Evolutionary conservation across 2,329 filamentous ascomycete genomes (phyloP).

Genomic region (Trichoderma sp.): DNA sequence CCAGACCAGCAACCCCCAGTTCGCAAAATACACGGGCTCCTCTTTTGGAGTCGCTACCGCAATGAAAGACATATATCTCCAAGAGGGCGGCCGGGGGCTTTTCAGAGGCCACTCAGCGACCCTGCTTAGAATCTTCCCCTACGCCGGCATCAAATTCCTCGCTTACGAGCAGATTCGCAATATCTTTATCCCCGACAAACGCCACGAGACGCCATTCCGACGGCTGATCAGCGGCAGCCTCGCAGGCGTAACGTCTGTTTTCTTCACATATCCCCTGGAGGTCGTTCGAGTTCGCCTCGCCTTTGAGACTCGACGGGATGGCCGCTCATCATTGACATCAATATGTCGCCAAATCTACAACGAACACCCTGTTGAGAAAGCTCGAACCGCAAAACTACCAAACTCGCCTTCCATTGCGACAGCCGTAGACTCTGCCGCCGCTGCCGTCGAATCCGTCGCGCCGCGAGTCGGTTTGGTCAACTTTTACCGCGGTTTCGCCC

Average conservation of each 20-base stretch:
- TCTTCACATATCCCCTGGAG: constrained; percentile 94
- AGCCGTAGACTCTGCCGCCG: constrained; percentile 45
- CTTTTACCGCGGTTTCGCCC: constrained; percentile 92
- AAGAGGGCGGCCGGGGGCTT: constrained; percentile 73
- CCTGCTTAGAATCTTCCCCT: constrained; percentile 90
- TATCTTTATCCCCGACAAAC: constrained; percentile 67
- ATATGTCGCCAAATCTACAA: constrained; percentile 87
- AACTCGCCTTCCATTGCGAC: constrained; percentile 38
- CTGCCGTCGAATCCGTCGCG: constrained; percentile 47
- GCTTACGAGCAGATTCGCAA: constrained; percentile 95
- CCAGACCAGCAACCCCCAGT: constrained; percentile 91
- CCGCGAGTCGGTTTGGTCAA: constrained; percentile 75
- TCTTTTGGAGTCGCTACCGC: constrained; percentile 84
- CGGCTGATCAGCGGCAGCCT: constrained; percentile 73
- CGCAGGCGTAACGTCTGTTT: constrained; percentile 86
- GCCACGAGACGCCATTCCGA: constrained; percentile 78
- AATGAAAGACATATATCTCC: constrained; percentile 77
- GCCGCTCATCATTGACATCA: constrained; percentile 67
- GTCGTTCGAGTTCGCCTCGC: constrained; percentile 89
- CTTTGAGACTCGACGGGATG: constrained; percentile 83
- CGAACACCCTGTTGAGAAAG: constrained; percentile 59
- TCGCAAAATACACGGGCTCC: constrained; percentile 86
- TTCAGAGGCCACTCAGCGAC: constrained; percentile 96
- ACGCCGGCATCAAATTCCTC: constrained; percentile 96
- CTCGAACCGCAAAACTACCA: constrained; percentile 35